Evolutionary conservation across 345 rosid species (phyloP).

Genomic region (Pistacia integerrima): DNA sequence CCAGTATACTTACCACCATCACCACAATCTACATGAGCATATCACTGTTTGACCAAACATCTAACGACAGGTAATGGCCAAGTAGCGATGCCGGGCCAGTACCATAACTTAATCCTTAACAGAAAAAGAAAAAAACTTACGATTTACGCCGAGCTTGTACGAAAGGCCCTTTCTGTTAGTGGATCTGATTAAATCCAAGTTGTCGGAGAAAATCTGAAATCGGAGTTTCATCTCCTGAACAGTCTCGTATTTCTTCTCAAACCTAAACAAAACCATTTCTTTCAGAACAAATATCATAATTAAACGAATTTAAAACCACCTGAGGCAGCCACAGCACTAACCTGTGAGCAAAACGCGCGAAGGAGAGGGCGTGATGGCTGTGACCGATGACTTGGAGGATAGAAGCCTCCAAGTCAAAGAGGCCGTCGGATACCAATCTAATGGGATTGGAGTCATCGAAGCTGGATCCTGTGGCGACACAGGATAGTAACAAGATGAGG

Average conservation of each 20-base stretch:
- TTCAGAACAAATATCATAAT: not conserved
- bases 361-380: slow-evolving; percentile 57
- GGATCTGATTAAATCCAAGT: slow-evolving; percentile 75
- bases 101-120: too few relatives aligned
- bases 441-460: slow-evolving; percentile 73
- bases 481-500: slow-evolving; percentile 38
- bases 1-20: too few relatives aligned
- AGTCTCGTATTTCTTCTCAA: slow-evolving; percentile 70
- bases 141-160: slow-evolving; percentile 70
- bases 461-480: slow-evolving; percentile 40
- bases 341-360: slow-evolving; percentile 81
- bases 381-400: slow-evolving; percentile 61
- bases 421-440: slow-evolving; percentile 62
- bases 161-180: slow-evolving; percentile 63
- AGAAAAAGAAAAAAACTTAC: slow-evolving; percentile 39
- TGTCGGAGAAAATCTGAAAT: slow-evolving; percentile 72
- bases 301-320: not conserved
- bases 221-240: slow-evolving; percentile 73
- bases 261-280: slow-evolving; percentile 33
- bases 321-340: slow-evolving; percentile 11
- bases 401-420: slow-evolving; percentile 56
- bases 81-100: too few relatives aligned
- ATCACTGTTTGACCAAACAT: too few relatives aligned
- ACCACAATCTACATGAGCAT: too few relatives aligned
- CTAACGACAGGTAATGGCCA: too few relatives aligned